phyloP scores from a whole-genome alignment of 352 stramenopile genomes.

The Phytophthora meadii region DNA sequence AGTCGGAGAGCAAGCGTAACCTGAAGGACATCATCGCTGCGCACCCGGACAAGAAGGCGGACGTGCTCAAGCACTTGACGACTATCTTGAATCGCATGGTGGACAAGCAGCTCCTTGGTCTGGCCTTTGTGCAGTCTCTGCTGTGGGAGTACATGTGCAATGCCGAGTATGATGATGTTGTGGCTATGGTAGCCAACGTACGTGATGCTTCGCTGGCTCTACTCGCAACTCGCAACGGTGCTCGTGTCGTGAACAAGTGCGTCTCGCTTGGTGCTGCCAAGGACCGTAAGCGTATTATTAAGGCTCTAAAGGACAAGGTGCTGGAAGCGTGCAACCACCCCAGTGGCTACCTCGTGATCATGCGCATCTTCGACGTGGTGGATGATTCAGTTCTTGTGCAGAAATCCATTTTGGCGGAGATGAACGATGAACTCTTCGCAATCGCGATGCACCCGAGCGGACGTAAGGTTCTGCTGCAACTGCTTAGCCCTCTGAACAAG shows the following conservation, averaged over 20 bases:
- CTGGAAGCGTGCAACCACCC: conserved; percentile 90
- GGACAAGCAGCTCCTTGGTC: conserved; percentile 88
- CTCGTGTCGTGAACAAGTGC: conserved; percentile 88
- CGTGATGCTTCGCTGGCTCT: conserved; percentile 86
- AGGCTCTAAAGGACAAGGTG: conserved; percentile 91
- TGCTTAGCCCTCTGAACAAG: conserved; percentile 81
- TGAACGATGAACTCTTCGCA: conserved; percentile 79
- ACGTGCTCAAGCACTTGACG: conserved; percentile 77
- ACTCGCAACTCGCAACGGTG: conserved; percentile 88
- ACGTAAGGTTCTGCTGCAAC: conserved; percentile 82
- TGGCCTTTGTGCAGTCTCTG: conserved; percentile 90
- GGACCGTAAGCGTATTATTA: conserved; percentile 93
- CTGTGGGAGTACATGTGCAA: conserved; percentile 92
- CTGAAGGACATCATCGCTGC: conserved; percentile 72
- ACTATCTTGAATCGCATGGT: conserved; percentile 86
- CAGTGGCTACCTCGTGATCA: conserved; percentile 90
- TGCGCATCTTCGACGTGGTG: conserved; percentile 90
- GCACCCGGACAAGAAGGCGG: conserved; percentile 72
- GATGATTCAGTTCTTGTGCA: conserved; percentile 92
- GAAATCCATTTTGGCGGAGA: conserved; percentile 86
- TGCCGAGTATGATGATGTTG: conserved; percentile 78
- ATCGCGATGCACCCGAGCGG: conserved; percentile 78
- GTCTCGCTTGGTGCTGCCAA: conserved; percentile 85
- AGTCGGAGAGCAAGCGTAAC: conserved; percentile 86
- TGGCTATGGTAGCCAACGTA: conserved; percentile 88